Percentiles rank a stretch among this genome's conserved stretches.
Conservation (phyloP, 495 filamentous ascomycete genomes). For the Penicillium chermesinum region DNA sequence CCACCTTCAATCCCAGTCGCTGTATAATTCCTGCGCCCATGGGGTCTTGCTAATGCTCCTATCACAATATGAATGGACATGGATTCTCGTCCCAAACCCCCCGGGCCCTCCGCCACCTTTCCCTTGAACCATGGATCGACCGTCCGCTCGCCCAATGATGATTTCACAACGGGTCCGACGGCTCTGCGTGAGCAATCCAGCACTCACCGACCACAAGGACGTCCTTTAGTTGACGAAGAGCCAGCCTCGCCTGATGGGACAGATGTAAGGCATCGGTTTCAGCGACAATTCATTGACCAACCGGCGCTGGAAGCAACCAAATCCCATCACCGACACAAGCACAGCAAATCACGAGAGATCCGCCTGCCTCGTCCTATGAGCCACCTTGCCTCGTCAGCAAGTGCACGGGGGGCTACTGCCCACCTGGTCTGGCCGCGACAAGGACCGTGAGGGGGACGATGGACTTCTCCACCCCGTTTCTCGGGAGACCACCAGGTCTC, state of each 20-base stretch:
- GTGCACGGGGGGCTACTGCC: conserved; percentile 32
- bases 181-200: background rate
- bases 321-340: conserved; percentile 25
- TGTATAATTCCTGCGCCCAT: too few relatives aligned
- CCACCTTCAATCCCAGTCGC: background rate
- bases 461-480: conserved; percentile 30
- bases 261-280: background rate
- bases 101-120: conserved; percentile 16
- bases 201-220: background rate
- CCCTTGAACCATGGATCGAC: conserved; percentile 29
- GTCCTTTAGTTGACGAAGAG: background rate
- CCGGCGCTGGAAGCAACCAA: conserved; percentile 20
- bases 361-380: conserved; percentile 37
- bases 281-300: conserved; percentile 5
- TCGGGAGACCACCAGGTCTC: conserved; percentile 29
- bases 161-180: conserved; percentile 11
- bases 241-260: background rate
- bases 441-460: conserved; percentile 31
- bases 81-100: conserved; percentile 17
- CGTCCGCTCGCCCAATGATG: conserved; percentile 4
- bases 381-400: conserved; percentile 31
- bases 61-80: conserved; percentile 14
- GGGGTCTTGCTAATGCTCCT: too few relatives aligned
- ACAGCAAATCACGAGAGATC: conserved; percentile 35
- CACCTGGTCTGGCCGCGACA: conserved; percentile 32